phyloP scores from a whole-genome alignment of 2,329 filamentous ascomycete species.

The Colletotrichum filicis region DNA sequence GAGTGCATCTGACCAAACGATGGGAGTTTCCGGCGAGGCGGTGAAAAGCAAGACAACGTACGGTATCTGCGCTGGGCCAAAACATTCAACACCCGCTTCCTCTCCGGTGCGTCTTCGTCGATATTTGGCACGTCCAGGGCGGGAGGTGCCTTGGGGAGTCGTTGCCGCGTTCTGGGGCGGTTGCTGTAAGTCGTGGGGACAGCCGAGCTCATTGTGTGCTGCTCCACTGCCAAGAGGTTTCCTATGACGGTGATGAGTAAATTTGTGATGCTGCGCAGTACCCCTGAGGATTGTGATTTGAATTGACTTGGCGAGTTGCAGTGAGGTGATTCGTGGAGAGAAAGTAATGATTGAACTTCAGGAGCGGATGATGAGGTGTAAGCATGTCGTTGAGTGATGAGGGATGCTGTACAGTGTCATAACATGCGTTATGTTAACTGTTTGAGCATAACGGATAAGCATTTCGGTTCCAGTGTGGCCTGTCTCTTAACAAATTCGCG shows the following conservation, averaged over 20 bases:
- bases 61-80: conserved; percentile 65
- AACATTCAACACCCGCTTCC: conserved; percentile 65
- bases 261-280: not conserved
- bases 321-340: not conserved
- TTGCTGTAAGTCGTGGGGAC: conserved; percentile 10
- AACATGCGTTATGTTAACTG: not conserved
- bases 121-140: conserved; percentile 58
- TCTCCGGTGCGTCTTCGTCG: conserved; percentile 61
- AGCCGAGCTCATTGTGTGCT: not conserved
- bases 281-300: not conserved
- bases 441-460: not conserved
- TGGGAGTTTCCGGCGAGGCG: not conserved
- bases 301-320: not conserved
- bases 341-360: not conserved
- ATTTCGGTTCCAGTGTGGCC: no score
- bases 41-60: conserved; percentile 38
- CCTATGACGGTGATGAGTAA: not conserved
- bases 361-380: not conserved
- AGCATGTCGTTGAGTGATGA: not conserved
- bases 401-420: not conserved
- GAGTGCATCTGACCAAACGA: not conserved
- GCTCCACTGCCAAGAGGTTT: not conserved
- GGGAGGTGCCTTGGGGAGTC: conserved; percentile 52
- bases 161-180: conserved; percentile 45
- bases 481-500: not conserved